These are phyloP conservation scores for Choricystis sp. DNA, from an alignment of 139 green algal species.

Conservation along the genomic window DNA sequence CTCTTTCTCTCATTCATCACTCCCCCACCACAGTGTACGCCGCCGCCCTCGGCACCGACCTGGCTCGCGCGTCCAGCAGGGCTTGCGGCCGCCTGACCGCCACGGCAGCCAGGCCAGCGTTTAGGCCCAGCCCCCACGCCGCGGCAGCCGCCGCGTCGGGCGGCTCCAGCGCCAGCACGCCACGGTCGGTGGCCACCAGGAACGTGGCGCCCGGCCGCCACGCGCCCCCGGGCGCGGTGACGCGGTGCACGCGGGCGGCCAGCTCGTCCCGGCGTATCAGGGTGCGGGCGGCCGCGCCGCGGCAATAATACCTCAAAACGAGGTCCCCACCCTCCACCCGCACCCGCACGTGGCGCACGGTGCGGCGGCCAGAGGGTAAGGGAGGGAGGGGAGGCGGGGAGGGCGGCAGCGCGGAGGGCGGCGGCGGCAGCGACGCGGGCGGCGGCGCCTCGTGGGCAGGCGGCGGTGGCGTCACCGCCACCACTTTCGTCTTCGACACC, in stretches of 20 bases:
- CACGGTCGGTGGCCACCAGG: not conserved
- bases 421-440: too few relatives aligned
- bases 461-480: not conserved
- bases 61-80: not conserved
- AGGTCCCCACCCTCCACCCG: not conserved
- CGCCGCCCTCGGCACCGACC: not conserved
- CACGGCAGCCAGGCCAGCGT: not conserved
- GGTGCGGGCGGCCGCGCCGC: too few relatives aligned
- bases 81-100: not conserved
- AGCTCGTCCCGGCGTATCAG: not conserved
- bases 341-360: not conserved
- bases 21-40: not conserved
- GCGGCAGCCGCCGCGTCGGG: not conserved
- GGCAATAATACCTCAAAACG: not conserved
- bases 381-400: too few relatives aligned
- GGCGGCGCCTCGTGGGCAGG: too few relatives aligned
- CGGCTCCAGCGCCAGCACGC: not conserved
- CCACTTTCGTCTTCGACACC: not conserved
- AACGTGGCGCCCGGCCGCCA: not conserved
- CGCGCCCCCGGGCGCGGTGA: conserved; percentile 2
- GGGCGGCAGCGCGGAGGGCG: too few relatives aligned
- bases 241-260: not conserved
- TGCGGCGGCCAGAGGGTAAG: too few relatives aligned
- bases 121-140: conserved; percentile 4
- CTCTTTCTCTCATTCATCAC: not conserved